Percentiles rank a stretch among this genome's conserved stretches.
phyloP scores from a whole-genome alignment of 2,329 filamentous ascomycete species.

The Trichophyton schoenleinii region DNA sequence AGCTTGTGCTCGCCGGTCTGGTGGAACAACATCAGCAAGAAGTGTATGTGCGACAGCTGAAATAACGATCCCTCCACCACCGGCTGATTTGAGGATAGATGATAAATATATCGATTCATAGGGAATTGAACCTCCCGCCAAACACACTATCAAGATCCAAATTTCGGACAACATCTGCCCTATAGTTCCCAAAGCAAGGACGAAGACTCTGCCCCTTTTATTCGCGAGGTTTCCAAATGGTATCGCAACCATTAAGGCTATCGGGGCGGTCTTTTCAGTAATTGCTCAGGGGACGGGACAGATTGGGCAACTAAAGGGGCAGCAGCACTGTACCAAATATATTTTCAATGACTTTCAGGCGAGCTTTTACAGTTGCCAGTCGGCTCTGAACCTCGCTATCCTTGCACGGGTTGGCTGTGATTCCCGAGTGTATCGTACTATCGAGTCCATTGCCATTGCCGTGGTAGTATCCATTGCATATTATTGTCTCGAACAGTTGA shows the following conservation, averaged over 20 bases:
- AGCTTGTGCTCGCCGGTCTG: not conserved
- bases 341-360: constrained; percentile 1
- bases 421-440: not conserved
- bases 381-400: not conserved
- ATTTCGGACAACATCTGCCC: constrained; percentile 1
- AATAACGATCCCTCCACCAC: not conserved
- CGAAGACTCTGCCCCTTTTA: not conserved
- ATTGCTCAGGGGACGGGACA: not conserved
- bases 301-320: not conserved
- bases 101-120: constrained; percentile 1
- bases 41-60: not conserved
- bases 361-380: not conserved
- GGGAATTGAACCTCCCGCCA: not conserved
- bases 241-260: constrained; percentile 5
- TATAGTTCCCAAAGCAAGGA: not conserved
- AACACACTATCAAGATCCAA: not conserved
- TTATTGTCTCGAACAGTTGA: constrained; percentile 1
- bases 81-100: not conserved
- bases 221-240: constrained; percentile 4
- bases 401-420: not conserved
- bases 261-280: not conserved
- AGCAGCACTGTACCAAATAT: not conserved
- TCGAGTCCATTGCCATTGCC: not conserved
- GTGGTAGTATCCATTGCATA: not conserved
- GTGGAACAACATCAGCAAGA: constrained; percentile 1